A percentile compares a stretch with the other conserved stretches of the same genome.
Conservation (phyloP, 2,329 filamentous ascomycete genomes). For the Exutisphaerella laricina region DNA sequence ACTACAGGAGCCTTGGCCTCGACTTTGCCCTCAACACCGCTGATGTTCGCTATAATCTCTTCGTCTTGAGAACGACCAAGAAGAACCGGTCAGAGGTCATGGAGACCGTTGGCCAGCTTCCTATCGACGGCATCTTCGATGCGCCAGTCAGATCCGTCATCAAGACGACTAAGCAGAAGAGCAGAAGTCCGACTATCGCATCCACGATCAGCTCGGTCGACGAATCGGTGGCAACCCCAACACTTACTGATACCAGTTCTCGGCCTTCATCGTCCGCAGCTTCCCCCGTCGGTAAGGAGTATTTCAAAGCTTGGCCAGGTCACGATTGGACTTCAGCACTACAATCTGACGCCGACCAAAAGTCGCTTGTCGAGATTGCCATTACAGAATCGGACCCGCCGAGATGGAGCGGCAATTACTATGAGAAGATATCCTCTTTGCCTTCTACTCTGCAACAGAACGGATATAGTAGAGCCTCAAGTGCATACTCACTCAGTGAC, state of each 20-base stretch:
- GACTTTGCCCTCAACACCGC: slow-evolving; percentile 17
- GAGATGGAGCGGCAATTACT: not conserved
- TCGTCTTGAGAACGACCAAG: slow-evolving; percentile 5
- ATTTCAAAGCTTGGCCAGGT: not conserved
- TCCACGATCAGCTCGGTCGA: not conserved
- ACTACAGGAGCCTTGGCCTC: slow-evolving; percentile 10
- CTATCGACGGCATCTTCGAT: slow-evolving; percentile 27
- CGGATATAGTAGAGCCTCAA: not conserved
- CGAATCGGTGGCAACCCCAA: not conserved
- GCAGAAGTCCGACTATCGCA: not conserved
- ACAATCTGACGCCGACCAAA: not conserved
- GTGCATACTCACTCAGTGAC: not conserved
- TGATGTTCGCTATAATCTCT: slow-evolving; percentile 6
- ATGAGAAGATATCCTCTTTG: not conserved
- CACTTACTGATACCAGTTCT: not conserved
- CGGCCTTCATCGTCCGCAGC: not conserved
- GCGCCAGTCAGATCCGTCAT: not conserved
- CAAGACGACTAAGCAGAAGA: not conserved
- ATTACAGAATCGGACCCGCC: not conserved
- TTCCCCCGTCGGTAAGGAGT: not conserved
- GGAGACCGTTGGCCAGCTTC: slow-evolving; percentile 16
- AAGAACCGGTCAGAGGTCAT: slow-evolving; percentile 6
- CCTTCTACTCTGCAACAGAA: no score
- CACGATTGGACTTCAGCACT: not conserved
- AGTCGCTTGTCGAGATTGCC: not conserved